Evolutionary conservation across 1,139 yeast species (phyloP).

Genomic region (Yamadazyma jaroonii): DNA sequence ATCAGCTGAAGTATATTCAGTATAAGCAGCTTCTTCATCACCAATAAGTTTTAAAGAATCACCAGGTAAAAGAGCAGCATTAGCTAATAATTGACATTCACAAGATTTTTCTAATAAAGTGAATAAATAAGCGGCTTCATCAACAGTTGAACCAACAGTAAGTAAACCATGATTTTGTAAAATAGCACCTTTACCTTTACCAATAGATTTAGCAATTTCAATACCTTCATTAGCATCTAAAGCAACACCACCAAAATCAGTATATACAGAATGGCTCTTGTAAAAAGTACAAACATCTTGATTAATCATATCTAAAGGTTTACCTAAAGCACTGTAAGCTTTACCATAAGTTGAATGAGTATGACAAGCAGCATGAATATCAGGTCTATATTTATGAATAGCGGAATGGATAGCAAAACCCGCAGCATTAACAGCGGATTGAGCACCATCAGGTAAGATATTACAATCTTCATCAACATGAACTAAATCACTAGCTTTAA

Average conservation of each 20-base stretch:
- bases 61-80: conserved; percentile 47
- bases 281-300: conserved; percentile 74
- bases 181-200: conserved; percentile 61
- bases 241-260: conserved; percentile 78
- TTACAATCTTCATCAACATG: conserved; percentile 73
- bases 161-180: conserved; percentile 77
- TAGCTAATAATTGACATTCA: conserved; percentile 64
- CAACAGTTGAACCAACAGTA: conserved; percentile 76
- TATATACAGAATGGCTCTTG: conserved; percentile 63
- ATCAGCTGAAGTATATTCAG: conserved; percentile 59
- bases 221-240: conserved; percentile 70
- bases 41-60: conserved; percentile 36
- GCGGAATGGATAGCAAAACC: conserved; percentile 82
- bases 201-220: conserved; percentile 64
- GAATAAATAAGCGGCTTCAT: conserved; percentile 78
- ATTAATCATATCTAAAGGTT: conserved; percentile 72
- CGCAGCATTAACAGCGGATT: conserved; percentile 69
- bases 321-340: conserved; percentile 72
- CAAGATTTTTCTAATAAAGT: conserved; percentile 68
- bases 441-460: conserved; percentile 62
- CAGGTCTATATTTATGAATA: conserved; percentile 73
- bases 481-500: conserved; percentile 72
- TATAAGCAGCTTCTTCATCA: conserved; percentile 71
- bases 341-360: conserved; percentile 75
- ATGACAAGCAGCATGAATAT: conserved; percentile 80